These are phyloP conservation scores for Bipolaris sorokiniana DNA, from an alignment of 2,329 filamentous ascomycete species.

Conservation along the genomic window DNA sequence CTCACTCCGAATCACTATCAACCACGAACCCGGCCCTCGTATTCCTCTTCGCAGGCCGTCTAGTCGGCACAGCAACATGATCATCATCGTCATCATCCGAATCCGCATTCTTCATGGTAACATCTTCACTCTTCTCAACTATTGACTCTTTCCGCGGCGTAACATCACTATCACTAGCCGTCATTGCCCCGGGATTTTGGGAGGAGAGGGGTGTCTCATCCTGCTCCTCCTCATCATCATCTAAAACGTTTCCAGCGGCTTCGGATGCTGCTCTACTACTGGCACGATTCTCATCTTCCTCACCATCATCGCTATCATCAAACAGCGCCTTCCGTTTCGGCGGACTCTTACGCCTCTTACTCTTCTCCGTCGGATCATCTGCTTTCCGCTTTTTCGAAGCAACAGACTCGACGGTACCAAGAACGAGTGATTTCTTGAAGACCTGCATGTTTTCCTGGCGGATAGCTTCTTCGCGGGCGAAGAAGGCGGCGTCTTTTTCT, in stretches of 20 bases:
- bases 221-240: slow-evolving; percentile 21
- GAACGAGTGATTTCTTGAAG: slow-evolving; percentile 53
- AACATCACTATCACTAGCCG: slow-evolving; percentile 21
- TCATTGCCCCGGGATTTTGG: slow-evolving; percentile 31
- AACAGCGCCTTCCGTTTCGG: slow-evolving; percentile 39
- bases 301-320: slow-evolving; percentile 39
- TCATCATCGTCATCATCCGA: slow-evolving; percentile 50
- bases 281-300: slow-evolving; percentile 17
- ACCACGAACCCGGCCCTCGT: slow-evolving; percentile 53
- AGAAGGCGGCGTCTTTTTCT: slow-evolving; percentile 76
- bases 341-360: slow-evolving; percentile 43
- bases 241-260: slow-evolving; percentile 23
- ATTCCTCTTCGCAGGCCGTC: slow-evolving; percentile 45
- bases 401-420: slow-evolving; percentile 49
- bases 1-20: slow-evolving; percentile 53
- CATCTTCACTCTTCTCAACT: slow-evolving; percentile 23
- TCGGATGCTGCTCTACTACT: slow-evolving; percentile 40
- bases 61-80: slow-evolving; percentile 39
- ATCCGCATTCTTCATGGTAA: slow-evolving; percentile 35
- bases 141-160: slow-evolving; percentile 13
- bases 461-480: slow-evolving; percentile 73
- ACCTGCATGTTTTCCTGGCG: slow-evolving; percentile 62
- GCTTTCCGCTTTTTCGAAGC: slow-evolving; percentile 47
- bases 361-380: slow-evolving; percentile 24
- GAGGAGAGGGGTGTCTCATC: slow-evolving; percentile 52